Evolutionary conservation across 441 rosid genomes (phyloP), one percentile per base, ranked within the genome.

Genomic region (Populus hybrid): DNA sequence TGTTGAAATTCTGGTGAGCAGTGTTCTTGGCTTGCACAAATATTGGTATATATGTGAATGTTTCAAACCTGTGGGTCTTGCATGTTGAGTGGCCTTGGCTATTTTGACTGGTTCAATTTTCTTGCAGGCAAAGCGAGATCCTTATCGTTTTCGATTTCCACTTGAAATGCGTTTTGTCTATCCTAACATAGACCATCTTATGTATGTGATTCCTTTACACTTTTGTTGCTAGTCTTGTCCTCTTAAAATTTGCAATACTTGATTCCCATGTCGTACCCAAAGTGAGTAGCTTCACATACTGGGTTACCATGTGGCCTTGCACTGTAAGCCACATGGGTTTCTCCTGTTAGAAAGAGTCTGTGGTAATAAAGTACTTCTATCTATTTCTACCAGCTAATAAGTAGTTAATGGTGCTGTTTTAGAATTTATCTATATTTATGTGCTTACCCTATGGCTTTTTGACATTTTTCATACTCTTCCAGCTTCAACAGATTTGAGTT

Each of bases 401-500:
- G n/a, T 61, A 69, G 78, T 78, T 70, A 40, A 0, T 76, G 50
- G n/a, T 73, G 68, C 77, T 68, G 61, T 45, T 63, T 71, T 69
- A 38, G 73, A 65, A 50, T 76, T 50, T 18, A 35, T 66, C 61
- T 11, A 31, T 83, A 77, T 10, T 66, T 36, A 31, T 78, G 16
- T 79, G 21, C 78, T 74, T 81, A n/a, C 33, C 16, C 67, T 1
- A 21, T 68, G 64, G 68, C 2, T 12, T 69, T 80, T 64, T 76
- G 68, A 56, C 65, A 36, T 64, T 71, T 83, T 67, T 65, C 74
- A 61, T 53, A 8, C 78, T 53, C 75, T 80, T 84, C 74, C 93
- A 96, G 99, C 82, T 96, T 96, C 85, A 96, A 96, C 79, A 89
- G 86, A 84, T 96, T 96, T 81, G 94, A 96, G 70, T 92, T 88